Base-by-base conservation (phyloP, 2,329 filamentous ascomycete genomes). In the Penicillium hesseltinei region DNA sequence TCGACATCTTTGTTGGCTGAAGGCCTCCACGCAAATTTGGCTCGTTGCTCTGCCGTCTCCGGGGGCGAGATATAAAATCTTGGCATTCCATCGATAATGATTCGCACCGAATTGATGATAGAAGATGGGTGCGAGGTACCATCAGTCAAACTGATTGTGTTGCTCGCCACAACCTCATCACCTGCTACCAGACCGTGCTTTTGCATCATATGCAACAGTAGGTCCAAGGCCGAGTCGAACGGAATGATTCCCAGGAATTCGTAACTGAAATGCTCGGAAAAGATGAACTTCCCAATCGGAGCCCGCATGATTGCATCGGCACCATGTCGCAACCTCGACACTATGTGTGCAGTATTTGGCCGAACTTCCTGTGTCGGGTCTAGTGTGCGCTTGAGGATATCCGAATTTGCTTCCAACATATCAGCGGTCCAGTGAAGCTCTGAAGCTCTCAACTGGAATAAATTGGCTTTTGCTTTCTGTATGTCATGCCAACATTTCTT, bases 351-450 rank as follows among this genome's bases (percentile, higher is more conserved):
- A 4, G 51, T 56, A 43, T 66, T 66, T 7, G 54, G 38, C 17
- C 65, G 54, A 13, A 15, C 43, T 8, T 53, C 44, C 29, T 64
- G 63, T 8, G 35, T 43, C 2, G 63, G 63, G 29, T 66, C 64
- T 36, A 53, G 38, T 1, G 61, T 60, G 11, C 52, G 55, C 39
- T 66, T 66, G 13, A 66, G 50, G 15, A 66, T 61, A 58, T 65
- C 63, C 2, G 65, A 56, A 51, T 68, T 65, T 3, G 54, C 38
- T 45, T 68, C 62, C 15, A 67, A 33, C 13, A 68, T 46, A 39
- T 59, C 47, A 11, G 63, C 63, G 5, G 53, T 52, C 21, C 56
- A 58, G 6, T 7, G 35, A 2, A 68, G 43, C 42, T 68, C 62
- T 3, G 27, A 11, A 4, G 51, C 23, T 21, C 49, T 62, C 11